A percentile compares a stretch with the other conserved stretches of the same genome.
Evolutionary conservation across 2,329 filamentous ascomycete genomes (phyloP).

Genomic region (Aspergillus latus): DNA sequence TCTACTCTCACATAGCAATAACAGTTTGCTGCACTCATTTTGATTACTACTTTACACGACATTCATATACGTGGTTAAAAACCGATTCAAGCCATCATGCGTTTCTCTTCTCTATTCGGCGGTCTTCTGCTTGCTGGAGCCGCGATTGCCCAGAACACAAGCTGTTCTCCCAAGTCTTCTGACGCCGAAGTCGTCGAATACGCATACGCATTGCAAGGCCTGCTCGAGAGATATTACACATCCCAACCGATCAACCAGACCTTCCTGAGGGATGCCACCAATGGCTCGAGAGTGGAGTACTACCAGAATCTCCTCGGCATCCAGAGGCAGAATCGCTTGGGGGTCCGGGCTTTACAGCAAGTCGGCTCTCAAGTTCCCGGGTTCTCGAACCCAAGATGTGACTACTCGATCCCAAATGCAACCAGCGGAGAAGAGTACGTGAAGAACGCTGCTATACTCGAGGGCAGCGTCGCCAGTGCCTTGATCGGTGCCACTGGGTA

Average conservation of each 20-base stretch:
- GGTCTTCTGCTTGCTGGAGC: constrained; percentile 24
- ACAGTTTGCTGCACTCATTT: neutral
- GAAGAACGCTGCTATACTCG: constrained; percentile 23
- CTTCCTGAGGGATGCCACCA: constrained; percentile 22
- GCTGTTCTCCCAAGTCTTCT: constrained; percentile 23
- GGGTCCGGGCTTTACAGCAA: constrained; percentile 26
- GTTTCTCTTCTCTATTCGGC: constrained; percentile 20
- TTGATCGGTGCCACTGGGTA: constrained; percentile 30
- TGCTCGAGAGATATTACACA: constrained; percentile 28
- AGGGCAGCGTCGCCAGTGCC: constrained; percentile 24
- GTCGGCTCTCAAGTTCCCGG: constrained; percentile 17
- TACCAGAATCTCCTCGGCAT: constrained; percentile 27
- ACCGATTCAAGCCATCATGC: constrained; percentile 18
- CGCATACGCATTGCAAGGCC: constrained; percentile 25
- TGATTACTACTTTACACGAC: neutral
- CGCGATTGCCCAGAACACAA: constrained; percentile 19
- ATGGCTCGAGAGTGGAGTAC: constrained; percentile 22
- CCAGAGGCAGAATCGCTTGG: constrained; percentile 26
- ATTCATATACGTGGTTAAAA: neutral
- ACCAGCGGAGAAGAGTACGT: constrained; percentile 20
- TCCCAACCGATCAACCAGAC: constrained; percentile 25
- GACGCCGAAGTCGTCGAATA: constrained; percentile 26
- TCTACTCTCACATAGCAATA: neutral
- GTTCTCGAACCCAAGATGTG: constrained; percentile 24
- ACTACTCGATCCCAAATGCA: constrained; percentile 23